phyloP scores from a whole-genome alignment of 768 basidiomycete genomes.

The Auriculariales sp. region DNA sequence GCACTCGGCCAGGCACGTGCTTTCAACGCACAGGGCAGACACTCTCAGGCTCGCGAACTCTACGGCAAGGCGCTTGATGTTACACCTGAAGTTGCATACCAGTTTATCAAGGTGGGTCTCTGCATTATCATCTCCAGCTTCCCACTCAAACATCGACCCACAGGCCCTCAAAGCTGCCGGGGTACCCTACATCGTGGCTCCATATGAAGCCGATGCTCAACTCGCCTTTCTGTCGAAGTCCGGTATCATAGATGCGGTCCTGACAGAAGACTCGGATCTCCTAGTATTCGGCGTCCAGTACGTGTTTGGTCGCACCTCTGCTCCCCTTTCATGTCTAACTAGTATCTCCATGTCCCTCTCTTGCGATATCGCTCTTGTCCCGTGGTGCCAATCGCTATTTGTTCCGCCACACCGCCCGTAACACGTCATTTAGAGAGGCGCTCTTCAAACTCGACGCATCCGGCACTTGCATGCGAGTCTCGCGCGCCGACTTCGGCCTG shows the following conservation, averaged over 20 bases:
- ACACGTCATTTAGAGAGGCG: no score
- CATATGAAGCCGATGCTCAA: constrained; percentile 98
- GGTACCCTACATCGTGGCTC: constrained; percentile 81
- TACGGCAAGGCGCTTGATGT: constrained; percentile 90
- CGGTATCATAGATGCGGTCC: constrained; percentile 76
- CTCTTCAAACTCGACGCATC: constrained; percentile 84
- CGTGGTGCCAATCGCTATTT: no score
- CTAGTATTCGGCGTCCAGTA: constrained; percentile 93
- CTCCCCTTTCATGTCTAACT: no score
- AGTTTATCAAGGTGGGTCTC: constrained; percentile 77
- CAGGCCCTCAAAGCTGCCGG: constrained; percentile 76
- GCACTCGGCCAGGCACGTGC: constrained; percentile 59
- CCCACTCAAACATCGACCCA: not conserved
- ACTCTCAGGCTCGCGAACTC: constrained; percentile 68
- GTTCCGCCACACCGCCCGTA: no score
- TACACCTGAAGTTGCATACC: constrained; percentile 93
- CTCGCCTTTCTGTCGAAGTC: constrained; percentile 78
- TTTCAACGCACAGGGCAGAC: constrained; percentile 63
- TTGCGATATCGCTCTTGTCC: no score
- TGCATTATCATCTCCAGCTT: constrained; percentile 5
- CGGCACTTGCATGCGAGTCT: constrained; percentile 50
- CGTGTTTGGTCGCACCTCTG: no score
- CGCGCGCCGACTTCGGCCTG: constrained; percentile 51
- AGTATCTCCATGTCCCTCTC: no score
- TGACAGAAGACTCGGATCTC: constrained; percentile 96